phyloP scores from a whole-genome alignment of 768 basidiomycete genomes.

The Kondoa malvinella region DNA sequence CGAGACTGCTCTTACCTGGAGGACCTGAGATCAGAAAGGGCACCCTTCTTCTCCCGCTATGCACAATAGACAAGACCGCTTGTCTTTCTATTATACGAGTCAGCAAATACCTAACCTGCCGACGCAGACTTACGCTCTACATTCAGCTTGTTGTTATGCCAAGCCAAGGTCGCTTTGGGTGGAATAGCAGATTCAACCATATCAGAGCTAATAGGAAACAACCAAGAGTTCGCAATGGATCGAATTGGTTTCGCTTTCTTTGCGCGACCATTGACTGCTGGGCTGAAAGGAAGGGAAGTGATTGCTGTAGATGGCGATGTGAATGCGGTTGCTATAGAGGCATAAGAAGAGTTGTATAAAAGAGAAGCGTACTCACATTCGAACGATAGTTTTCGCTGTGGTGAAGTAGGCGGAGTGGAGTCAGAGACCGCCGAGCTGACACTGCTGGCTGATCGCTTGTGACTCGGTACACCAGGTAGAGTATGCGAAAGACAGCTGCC shows the following conservation, averaged over 20 bases:
- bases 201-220: background rate
- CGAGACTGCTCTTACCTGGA: constrained; percentile 4
- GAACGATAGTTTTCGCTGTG: no score
- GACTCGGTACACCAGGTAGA: background rate
- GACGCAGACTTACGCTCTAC: constrained; percentile 25
- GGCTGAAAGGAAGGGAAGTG: background rate
- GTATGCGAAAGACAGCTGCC: background rate
- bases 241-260: background rate
- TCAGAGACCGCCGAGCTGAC: background rate
- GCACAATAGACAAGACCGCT: constrained; percentile 27
- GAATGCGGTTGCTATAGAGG: background rate
- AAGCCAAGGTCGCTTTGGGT: constrained; percentile 5
- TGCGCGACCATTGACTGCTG: background rate
- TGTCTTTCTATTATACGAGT: constrained; percentile 6
- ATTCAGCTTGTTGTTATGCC: constrained; percentile 29
- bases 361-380: no score
- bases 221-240: background rate
- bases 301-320: background rate
- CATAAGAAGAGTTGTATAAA: no score
- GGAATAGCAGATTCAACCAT: background rate
- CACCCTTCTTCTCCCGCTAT: constrained; percentile 15
- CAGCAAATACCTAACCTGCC: no score
- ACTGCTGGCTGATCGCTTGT: background rate
- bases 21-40: constrained; percentile 32
- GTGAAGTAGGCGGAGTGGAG: background rate